Evolutionary conservation across 345 rosid species (phyloP), one percentile per base, ranked within the genome.

Genomic region (Populus alba): DNA sequence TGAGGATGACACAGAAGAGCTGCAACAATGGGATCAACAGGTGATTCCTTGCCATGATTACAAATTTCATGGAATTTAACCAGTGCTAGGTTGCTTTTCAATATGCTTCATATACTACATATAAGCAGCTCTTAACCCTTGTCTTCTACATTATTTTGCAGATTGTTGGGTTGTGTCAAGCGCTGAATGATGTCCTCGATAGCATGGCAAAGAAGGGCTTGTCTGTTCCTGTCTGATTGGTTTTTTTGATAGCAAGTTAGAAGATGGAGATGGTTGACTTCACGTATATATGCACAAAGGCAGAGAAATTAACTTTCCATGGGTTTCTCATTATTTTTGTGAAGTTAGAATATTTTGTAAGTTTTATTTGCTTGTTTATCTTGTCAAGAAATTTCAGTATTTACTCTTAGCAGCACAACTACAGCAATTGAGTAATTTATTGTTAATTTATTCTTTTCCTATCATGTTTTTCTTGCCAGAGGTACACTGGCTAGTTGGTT

Each of bases 1-100:
- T 76, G 98, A 94, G 81, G 99, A 96, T 79, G 99, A 92, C 83
- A 89, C 94, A 20, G 97, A 92, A 70, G 98, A 94, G 80, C 87
- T 96, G 81, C 97, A 90, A 82, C 99, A 89, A 81, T 96, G 98
- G 99, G 99, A 94, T 90, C 98, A 96, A 77, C 98, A 92, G 98
- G 98, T 95, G 31, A 57, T 45, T 74, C 29, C 35, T 8, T 6
- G 38, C 45, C 35, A 1, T 16, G 16, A 13, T 67, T 15, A 59
- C 18, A 31, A 59, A 17, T 23, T 4, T 47, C 55, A 29, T 71
- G 66, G 29, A n/a, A 57, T 57, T n/a, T n/a, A 57, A 55, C 62
- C 23, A 55, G 62, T 22, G 27, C 63, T 57, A n/a, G 63, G 23
- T 57, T 57, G 15, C 63, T n/a, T 57, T 57, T 57, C 13, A 57